Evolutionary conservation across 768 basidiomycete genomes (phyloP), one percentile per base, ranked within the genome.

Genomic region (Boletus sp.): DNA sequence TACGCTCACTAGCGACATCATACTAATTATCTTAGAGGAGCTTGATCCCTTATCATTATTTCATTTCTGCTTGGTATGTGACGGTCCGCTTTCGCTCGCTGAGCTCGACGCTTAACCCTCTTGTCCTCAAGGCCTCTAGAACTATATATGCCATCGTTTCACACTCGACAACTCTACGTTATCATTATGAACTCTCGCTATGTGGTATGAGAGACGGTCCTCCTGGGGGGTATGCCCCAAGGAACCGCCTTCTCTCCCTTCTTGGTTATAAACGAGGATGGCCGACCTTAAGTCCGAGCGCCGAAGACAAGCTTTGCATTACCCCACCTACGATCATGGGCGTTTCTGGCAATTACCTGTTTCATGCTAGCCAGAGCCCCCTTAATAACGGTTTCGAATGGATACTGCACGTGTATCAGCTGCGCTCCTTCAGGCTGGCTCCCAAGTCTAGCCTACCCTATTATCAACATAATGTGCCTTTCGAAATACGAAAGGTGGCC

Each of bases 31-130:
- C 52, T 56, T 72, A 50, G 72, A 73, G 44, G 71, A 73, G 44
- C 72, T 72, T 24, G 71, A 72, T 52, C 70, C 71, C 29, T 37
- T 63, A 58, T 72, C 71, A 52, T 67, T 72, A 60, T 62, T 73
- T 37, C 67, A 61, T 52, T 71, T 72, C 62, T 72, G 61, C 48
- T 57, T 58, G 63, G 71, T 72, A 61, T 28, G 67, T 59, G 12
- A n/a, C 37, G 4, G 30, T 33, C 14, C 24, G 14, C 29, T 17
- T 18, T 40, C 20, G 5, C 29, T 36, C 32, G 24, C 28, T 4
- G 30, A 46, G 39, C 30, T 47, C 52, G 24, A 52, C 54, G 15
- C 11, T 54, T 46, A 14, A 62, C 46, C 29, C 10, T 47, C 18
- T 49, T 30, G 3, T 49, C 41, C 32, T 51, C 39, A 53, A 72